These are phyloP conservation scores for Mortierella polycephala DNA, from an alignment of 371 early-diverging fungal species.

Conservation along the genomic window DNA sequence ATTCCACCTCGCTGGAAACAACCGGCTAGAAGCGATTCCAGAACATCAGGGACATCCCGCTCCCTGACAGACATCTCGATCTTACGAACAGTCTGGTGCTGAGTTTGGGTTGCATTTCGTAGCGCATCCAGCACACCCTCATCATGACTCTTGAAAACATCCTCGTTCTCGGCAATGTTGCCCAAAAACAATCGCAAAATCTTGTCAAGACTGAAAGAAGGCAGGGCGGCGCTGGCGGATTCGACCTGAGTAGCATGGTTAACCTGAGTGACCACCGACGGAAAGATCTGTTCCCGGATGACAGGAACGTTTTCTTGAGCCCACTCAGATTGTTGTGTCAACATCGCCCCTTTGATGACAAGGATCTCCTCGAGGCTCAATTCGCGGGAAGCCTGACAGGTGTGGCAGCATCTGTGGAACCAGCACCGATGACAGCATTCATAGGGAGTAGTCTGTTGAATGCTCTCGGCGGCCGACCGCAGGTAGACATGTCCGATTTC, in stretches of 20 bases:
- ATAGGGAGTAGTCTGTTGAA: slow-evolving; percentile 1
- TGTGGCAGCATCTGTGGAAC: no score
- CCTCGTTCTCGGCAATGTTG: slow-evolving; percentile 2
- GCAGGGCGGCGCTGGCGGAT: no score
- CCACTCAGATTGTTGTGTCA: background rate
- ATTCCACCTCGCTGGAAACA: slow-evolving; percentile 7
- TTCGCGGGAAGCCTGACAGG: background rate
- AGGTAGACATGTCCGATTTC: slow-evolving; percentile 1
- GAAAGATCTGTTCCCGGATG: background rate
- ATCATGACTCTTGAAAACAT: slow-evolving; percentile 1
- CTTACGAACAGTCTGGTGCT: background rate
- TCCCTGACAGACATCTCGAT: background rate
- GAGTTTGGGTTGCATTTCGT: background rate
- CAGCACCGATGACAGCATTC: background rate
- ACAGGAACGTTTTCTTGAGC: background rate
- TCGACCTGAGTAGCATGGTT: background rate
- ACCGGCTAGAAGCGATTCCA: background rate
- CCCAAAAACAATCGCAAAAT: background rate
- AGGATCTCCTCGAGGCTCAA: background rate
- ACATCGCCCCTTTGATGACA: background rate
- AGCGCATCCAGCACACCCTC: background rate
- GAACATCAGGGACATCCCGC: background rate
- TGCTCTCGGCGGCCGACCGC: background rate
- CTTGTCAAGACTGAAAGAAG: background rate
- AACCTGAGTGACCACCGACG: background rate